Percentiles rank a stretch among this genome's conserved stretches.
These are phyloP conservation scores for Phytophthora ramorum DNA, from an alignment of 352 stramenopile species.

Conservation along the genomic window DNA sequence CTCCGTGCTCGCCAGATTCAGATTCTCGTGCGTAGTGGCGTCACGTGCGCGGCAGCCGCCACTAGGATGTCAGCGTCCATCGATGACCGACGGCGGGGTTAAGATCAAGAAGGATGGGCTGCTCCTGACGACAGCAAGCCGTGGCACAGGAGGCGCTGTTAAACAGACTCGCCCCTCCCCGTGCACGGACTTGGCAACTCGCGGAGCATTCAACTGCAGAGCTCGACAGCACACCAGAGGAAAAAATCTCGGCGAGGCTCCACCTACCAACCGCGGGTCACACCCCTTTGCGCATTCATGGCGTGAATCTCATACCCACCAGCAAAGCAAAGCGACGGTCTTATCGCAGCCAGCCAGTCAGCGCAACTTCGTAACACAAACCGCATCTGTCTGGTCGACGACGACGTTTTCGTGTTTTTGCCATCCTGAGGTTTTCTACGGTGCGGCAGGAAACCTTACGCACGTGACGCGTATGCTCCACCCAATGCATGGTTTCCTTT, in stretches of 20 bases:
- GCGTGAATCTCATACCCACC: neutral
- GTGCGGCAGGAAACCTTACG: neutral
- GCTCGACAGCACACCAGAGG: neutral
- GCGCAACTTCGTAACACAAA: constrained; percentile 1
- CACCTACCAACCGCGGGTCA: constrained; percentile 9
- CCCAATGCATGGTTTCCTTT: constrained; percentile 12
- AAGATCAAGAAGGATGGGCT: neutral
- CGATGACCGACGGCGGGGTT: neutral
- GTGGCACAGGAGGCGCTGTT: constrained; percentile 10
- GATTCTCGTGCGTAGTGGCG: constrained; percentile 1
- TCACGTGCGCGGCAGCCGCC: constrained; percentile 4
- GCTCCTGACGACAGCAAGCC: neutral
- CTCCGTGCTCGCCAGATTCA: neutral
- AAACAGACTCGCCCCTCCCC: constrained; percentile 5
- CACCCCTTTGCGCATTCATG: neutral
- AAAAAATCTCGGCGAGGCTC: constrained; percentile 2
- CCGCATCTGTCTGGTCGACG: constrained; percentile 16
- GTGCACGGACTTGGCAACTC: constrained; percentile 14
- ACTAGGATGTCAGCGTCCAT: neutral
- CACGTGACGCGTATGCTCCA: constrained; percentile 23
- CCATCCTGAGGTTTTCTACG: constrained; percentile 22
- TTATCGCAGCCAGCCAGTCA: constrained; percentile 10
- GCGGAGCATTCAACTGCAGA: neutral
- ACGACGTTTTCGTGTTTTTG: constrained; percentile 21
- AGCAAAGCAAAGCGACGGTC: neutral